phyloP scores from a whole-genome alignment of 1,284 basidiomycete species.

The Calocybe gambosa region DNA sequence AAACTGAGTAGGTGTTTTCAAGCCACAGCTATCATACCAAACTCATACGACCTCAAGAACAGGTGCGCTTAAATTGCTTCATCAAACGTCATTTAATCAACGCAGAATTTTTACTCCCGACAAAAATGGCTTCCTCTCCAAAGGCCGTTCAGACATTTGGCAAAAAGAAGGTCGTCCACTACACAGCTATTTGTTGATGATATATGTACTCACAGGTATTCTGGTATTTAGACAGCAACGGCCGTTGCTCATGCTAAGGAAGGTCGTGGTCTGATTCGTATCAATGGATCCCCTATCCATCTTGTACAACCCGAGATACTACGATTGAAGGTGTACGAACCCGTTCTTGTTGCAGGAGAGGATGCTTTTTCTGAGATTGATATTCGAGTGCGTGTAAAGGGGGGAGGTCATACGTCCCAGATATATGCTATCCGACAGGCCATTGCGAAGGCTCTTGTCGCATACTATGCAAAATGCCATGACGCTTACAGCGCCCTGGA shows the following conservation, averaged over 20 bases:
- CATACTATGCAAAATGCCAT: conserved; percentile 98
- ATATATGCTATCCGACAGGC: conserved; percentile 99
- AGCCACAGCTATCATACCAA: conserved; percentile 30
- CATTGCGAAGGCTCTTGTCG: conserved; percentile 96
- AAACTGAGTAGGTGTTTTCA: conserved; percentile 33
- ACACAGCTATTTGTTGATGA: background rate
- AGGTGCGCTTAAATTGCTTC: conserved; percentile 22
- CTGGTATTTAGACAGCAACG: conserved; percentile 73
- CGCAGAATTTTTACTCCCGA: conserved; percentile 8
- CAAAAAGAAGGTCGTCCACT: conserved; percentile 87
- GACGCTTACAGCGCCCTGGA: conserved; percentile 97
- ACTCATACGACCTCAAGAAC: conserved; percentile 38
- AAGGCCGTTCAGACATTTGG: conserved; percentile 96
- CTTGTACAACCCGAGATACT: conserved; percentile 94
- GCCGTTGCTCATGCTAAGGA: conserved; percentile 95
- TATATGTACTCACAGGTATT: conserved; percentile 5
- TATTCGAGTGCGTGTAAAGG: conserved; percentile 97
- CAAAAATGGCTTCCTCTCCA: conserved; percentile 64
- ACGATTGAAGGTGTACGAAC: conserved; percentile 98
- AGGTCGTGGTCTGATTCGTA: conserved; percentile 95
- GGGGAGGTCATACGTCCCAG: conserved; percentile 99
- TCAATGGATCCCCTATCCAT: conserved; percentile 96
- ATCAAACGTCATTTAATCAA: conserved; percentile 5
- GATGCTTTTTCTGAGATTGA: conserved; percentile 84
- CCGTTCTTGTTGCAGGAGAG: conserved; percentile 84